A percentile compares a stretch with the other conserved stretches of the same genome.
These are phyloP conservation scores for Saturnispora serradocipensis DNA, from an alignment of 805 yeast genomes.

Conservation along the genomic window DNA sequence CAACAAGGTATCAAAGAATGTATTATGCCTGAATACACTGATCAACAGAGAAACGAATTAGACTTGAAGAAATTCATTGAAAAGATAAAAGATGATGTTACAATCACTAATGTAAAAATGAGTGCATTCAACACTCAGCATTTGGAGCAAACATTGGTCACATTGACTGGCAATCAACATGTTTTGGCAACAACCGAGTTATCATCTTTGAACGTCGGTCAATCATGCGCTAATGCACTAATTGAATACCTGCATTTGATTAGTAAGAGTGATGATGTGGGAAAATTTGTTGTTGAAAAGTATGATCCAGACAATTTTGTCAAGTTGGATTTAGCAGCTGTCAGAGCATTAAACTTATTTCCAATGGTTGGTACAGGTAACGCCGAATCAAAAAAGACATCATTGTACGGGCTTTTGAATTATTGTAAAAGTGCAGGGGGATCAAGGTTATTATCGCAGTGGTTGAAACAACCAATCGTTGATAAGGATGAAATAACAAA, in stretches of 20 bases:
- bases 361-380: slow-evolving; percentile 39
- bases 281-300: slow-evolving; percentile 46
- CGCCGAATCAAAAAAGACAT: slow-evolving; percentile 33
- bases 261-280: slow-evolving; percentile 44
- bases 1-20: slow-evolving; percentile 89
- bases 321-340: slow-evolving; percentile 87
- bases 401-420: slow-evolving; percentile 77
- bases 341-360: slow-evolving; percentile 78
- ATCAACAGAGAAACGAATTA: slow-evolving; percentile 27
- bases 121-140: slow-evolving; percentile 55
- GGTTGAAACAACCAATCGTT: slow-evolving; percentile 94
- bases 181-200: slow-evolving; percentile 48
- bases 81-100: slow-evolving; percentile 69
- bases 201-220: slow-evolving; percentile 40
- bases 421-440: slow-evolving; percentile 90
- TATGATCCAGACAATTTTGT: slow-evolving; percentile 74
- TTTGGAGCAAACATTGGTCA: slow-evolving; percentile 68
- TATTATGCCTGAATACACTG: slow-evolving; percentile 39
- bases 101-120: slow-evolving; percentile 50
- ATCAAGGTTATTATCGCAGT: slow-evolving; percentile 73
- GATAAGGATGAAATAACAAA: slow-evolving; percentile 46
- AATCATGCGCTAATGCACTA: slow-evolving; percentile 59
- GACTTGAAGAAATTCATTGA: slow-evolving; percentile 59
- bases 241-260: slow-evolving; percentile 59
- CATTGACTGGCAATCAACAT: slow-evolving; percentile 52